A percentile compares a stretch with the other conserved stretches of the same genome.
Conservation (phyloP, 768 basidiomycete species). For the Leucosporidium creatinivorum region DNA sequence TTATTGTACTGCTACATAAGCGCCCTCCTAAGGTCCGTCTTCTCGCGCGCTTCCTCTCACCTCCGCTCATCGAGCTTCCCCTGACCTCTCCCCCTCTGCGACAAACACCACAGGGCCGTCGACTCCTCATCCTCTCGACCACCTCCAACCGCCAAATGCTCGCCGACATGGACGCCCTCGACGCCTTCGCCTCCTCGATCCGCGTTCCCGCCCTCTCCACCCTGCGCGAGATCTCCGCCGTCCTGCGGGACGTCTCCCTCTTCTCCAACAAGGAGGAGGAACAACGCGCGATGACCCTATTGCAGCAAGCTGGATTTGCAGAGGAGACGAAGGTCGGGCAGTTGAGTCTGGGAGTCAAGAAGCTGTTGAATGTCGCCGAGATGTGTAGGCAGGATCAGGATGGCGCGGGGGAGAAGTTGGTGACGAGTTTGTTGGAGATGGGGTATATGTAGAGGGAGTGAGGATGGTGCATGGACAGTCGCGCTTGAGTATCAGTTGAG, state of each 20-base stretch:
- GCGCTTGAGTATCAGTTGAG: too few species aligned
- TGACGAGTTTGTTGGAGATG: slow-evolving; percentile 1
- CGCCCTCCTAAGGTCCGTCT: slow-evolving; percentile 77
- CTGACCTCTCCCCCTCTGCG: too few species aligned
- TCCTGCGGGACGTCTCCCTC: slow-evolving; percentile 70
- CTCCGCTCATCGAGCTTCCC: neutral
- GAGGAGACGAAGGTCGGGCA: slow-evolving; percentile 42
- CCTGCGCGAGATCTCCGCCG: slow-evolving; percentile 62
- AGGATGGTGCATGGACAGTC: too few species aligned
- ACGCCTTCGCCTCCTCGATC: slow-evolving; percentile 79
- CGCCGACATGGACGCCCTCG: slow-evolving; percentile 77
- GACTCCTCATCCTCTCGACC: slow-evolving; percentile 83
- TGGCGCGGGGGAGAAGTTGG: slow-evolving; percentile 55
- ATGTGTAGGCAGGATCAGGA: slow-evolving; percentile 96
- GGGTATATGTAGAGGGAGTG: neutral
- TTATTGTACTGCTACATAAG: slow-evolving; percentile 78
- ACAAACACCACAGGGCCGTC: slow-evolving; percentile 59
- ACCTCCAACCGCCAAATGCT: slow-evolving; percentile 81
- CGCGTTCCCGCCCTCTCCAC: slow-evolving; percentile 72
- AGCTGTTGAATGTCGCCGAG: slow-evolving; percentile 79
- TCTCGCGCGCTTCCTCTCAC: neutral
- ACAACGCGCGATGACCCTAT: slow-evolving; percentile 55
- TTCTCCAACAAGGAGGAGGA: slow-evolving; percentile 57
- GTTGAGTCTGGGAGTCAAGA: slow-evolving; percentile 86
- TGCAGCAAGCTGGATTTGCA: slow-evolving; percentile 68